A percentile compares a stretch with the other conserved stretches of the same genome.
Evolutionary conservation across 495 filamentous ascomycete species (phyloP).

Genomic region (Penicillium verhagenii): DNA sequence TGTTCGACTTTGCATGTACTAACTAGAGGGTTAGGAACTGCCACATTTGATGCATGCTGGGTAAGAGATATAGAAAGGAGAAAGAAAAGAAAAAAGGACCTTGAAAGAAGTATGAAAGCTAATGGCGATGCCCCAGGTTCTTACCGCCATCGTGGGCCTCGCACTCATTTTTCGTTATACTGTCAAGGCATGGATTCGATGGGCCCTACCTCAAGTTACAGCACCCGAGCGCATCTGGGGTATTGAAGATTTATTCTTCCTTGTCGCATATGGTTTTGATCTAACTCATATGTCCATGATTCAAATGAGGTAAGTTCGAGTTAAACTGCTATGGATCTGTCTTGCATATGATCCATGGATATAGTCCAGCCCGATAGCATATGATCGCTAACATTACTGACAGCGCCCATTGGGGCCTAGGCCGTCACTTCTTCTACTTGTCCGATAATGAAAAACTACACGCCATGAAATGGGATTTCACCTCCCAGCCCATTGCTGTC

Average conservation of each 20-base stretch:
- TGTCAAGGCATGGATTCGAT: slow-evolving; percentile 37
- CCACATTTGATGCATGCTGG: slow-evolving; percentile 31
- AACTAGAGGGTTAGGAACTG: no score
- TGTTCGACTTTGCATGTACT: no score
- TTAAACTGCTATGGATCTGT: no score
- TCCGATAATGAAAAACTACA: slow-evolving; percentile 14
- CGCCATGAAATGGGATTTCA: slow-evolving; percentile 34
- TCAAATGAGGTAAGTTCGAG: slow-evolving; percentile 27
- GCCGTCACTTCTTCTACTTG: slow-evolving; percentile 34
- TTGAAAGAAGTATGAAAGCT: no score
- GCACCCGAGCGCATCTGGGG: slow-evolving; percentile 36
- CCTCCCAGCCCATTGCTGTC: slow-evolving; percentile 42
- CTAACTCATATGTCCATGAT: slow-evolving; percentile 33
- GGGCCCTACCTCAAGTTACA: slow-evolving; percentile 33
- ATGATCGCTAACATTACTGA: background rate
- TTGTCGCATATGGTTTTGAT: slow-evolving; percentile 31
- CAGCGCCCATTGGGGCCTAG: slow-evolving; percentile 33
- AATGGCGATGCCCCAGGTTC: slow-evolving; percentile 20
- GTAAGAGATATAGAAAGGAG: no score
- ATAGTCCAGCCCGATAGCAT: no score
- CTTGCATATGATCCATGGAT: no score
- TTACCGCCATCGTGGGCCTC: slow-evolving; percentile 30
- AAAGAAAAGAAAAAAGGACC: no score
- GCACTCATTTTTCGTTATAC: slow-evolving; percentile 32
- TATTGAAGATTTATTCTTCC: slow-evolving; percentile 34